Evolutionary conservation across 371 early-diverging fungal species (phyloP), one percentile per base, ranked within the genome.

Genomic region (Sporodiniella umbellata): DNA sequence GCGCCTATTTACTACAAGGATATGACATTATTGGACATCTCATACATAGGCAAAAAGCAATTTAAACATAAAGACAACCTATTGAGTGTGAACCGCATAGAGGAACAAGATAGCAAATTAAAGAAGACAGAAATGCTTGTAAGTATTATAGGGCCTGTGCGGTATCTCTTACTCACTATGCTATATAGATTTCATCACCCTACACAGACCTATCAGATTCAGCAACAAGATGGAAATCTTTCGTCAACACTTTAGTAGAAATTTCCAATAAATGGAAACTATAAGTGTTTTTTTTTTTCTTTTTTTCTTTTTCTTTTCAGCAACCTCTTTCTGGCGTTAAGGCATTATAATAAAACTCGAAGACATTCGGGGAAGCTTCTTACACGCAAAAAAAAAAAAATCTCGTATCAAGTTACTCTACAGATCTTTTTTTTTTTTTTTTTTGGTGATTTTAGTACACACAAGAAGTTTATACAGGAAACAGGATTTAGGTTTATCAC

Each of bases 61-160:
- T 68, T 60, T 40, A 14, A 59, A 3, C 26, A 45, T 17, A 54
- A 68, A 0, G 35, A 56, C 18, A 47, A 33, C 35, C 39, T 69
- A 33, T 45, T 72, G 10, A 51, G 52, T 10, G 23, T 72, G 2
- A 49, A 62, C 22, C 60, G 66, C 44, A 51, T 69, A 18, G 62
- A 69, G 35, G 54, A 60, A n/a, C 69, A 66, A 51, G 57, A 64
- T 25, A 54, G 58, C 24, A 48, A 33, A 45, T 33, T 58, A 25
- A 46, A 54, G 37, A 53, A 55, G 33, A 66, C 61, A 8, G 62
- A 66, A 53, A 19, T 68, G 3, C 51, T 39, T 26, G 73, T 69
- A 66, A 58, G 51, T 48, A 19, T 4, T 4, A 18, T 12, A n/a
- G n/a, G 3, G 24, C n/a, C 5, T 8, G 0, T 14, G 35, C 4